Conservation (phyloP, 495 filamentous ascomycete species). For the Cercophora newfieldiana region DNA sequence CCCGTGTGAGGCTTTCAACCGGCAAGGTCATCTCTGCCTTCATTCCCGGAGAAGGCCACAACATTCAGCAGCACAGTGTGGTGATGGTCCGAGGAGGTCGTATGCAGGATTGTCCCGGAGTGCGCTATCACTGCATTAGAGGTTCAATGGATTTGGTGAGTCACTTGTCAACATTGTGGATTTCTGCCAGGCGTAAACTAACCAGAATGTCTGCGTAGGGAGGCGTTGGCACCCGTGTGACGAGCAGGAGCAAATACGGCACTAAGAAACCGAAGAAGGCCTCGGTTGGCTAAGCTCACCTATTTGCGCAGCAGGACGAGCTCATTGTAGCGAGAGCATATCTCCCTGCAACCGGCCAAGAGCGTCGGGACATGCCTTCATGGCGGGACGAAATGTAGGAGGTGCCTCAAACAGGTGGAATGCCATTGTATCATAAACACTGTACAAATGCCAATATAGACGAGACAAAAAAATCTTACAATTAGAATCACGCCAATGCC, state of each 20-base stretch:
- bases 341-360: no score
- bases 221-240: conserved; percentile 81
- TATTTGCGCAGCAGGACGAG: background rate
- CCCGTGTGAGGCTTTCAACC: conserved; percentile 81
- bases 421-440: conserved; percentile 1
- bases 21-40: conserved; percentile 85
- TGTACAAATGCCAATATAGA: conserved; percentile 19
- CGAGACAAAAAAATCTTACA: background rate
- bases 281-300: conserved; percentile 38
- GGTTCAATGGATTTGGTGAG: conserved; percentile 93
- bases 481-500: conserved; percentile 6
- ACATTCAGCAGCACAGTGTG: conserved; percentile 97
- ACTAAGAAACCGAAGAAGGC: conserved; percentile 95
- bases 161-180: conserved; percentile 15
- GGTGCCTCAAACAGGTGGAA: background rate
- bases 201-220: conserved; percentile 55
- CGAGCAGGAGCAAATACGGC: conserved; percentile 90
- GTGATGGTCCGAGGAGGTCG: conserved; percentile 90
- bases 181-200: background rate
- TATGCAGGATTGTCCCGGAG: conserved; percentile 96
- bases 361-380: background rate
- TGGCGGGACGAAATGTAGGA: background rate
- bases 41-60: conserved; percentile 97
- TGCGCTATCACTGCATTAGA: conserved; percentile 89
- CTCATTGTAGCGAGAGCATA: no score